A percentile compares a stretch with the other conserved stretches of the same genome.
These are phyloP conservation scores for Fusarium multiceps DNA, from an alignment of 2,329 filamentous ascomycete species.

Conservation along the genomic window DNA sequence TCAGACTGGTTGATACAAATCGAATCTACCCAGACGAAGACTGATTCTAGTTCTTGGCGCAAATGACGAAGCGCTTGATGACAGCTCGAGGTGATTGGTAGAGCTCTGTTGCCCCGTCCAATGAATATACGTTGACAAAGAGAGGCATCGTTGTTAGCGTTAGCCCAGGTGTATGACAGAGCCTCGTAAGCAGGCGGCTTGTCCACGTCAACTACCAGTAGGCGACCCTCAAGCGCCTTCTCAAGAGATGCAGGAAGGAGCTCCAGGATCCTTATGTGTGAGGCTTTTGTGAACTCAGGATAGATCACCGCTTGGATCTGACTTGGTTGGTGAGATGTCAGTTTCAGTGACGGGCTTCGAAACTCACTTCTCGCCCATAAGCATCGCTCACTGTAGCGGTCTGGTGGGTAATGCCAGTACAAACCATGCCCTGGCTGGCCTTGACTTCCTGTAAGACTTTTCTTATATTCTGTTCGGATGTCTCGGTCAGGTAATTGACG, in stretches of 20 bases:
- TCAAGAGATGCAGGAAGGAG: conserved; percentile 3
- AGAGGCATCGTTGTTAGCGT: conserved; percentile 6
- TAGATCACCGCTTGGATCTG: conserved; percentile 21
- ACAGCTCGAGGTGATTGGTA: conserved; percentile 27
- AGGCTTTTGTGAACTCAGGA: neutral
- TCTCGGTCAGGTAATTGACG: neutral
- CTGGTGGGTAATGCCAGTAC: conserved; percentile 5
- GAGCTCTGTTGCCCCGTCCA: conserved; percentile 10
- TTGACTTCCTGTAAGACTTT: neutral
- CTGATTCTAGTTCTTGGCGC: neutral
- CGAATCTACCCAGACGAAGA: conserved; percentile 27
- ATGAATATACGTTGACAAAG: conserved; percentile 31
- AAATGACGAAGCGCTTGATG: conserved; percentile 15
- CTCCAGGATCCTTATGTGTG: conserved; percentile 21
- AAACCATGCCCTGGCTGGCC: neutral
- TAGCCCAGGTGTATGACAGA: conserved; percentile 32
- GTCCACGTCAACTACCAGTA: conserved; percentile 7
- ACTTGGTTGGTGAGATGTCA: neutral
- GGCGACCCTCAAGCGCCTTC: conserved; percentile 17
- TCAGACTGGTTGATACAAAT: conserved; percentile 29
- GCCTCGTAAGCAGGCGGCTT: conserved; percentile 13
- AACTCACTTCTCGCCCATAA: conserved; percentile 22
- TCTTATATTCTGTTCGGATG: neutral
- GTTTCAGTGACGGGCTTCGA: neutral
- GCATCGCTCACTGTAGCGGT: conserved; percentile 10